Conservation (phyloP, 805 yeast species). For the Cyberlindnera bimundalis region DNA sequence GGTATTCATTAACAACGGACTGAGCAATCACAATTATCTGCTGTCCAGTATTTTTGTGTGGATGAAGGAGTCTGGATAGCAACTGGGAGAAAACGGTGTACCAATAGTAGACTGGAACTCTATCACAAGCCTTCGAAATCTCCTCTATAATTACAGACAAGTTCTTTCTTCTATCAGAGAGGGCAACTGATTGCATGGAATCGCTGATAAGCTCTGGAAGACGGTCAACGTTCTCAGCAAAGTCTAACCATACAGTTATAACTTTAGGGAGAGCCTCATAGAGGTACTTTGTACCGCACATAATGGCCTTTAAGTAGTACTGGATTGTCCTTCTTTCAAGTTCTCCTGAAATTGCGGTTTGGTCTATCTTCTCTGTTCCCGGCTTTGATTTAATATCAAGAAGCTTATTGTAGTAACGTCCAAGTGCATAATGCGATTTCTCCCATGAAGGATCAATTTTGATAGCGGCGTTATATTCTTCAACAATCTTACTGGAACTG, state of each 20-base stretch:
- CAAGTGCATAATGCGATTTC: conserved; percentile 76
- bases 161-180: conserved; percentile 32
- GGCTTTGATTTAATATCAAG: conserved; percentile 57
- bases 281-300: conserved; percentile 59
- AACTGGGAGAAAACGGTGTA: conserved; percentile 84
- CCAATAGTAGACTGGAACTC: conserved; percentile 60
- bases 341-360: conserved; percentile 40
- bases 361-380: conserved; percentile 16
- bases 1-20: conserved; percentile 59
- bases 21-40: conserved; percentile 57
- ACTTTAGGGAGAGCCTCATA: conserved; percentile 86
- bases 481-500: conserved; percentile 66
- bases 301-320: conserved; percentile 56
- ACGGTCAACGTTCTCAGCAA: conserved; percentile 36
- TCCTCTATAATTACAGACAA: conserved; percentile 47
- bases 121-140: conserved; percentile 40
- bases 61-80: conserved; percentile 71
- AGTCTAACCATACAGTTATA: conserved; percentile 90
- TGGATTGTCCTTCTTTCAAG: conserved; percentile 54
- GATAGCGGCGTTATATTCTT: conserved; percentile 61
- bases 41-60: conserved; percentile 50
- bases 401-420: conserved; percentile 73
- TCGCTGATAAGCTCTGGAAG: conserved; percentile 22
- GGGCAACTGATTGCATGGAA: conserved; percentile 7
- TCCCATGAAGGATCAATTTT: conserved; percentile 60